A percentile compares a stretch with the other conserved stretches of the same genome.
phyloP scores from a whole-genome alignment of 139 green algal genomes.

The Pleodorina starrii region DNA sequence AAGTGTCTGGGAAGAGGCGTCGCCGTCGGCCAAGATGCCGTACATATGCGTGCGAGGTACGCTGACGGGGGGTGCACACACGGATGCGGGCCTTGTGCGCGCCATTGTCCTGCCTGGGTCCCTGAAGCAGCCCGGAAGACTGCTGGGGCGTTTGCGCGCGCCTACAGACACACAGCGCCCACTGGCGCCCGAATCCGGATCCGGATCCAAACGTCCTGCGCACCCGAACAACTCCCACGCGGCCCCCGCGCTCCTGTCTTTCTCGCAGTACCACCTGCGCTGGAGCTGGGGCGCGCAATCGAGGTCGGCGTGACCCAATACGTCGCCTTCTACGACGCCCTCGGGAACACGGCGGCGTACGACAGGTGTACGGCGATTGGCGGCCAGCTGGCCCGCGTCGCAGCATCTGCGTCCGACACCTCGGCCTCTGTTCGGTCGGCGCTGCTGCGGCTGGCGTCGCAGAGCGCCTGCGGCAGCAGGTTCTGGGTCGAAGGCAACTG shows the following conservation, averaged over 20 bases:
- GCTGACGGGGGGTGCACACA: too few relatives aligned
- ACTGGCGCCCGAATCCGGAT: too few relatives aligned
- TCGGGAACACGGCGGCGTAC: neutral
- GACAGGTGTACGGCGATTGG: conserved; percentile 12
- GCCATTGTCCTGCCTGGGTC: too few relatives aligned
- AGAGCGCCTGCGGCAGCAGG: neutral
- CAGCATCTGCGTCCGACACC: too few relatives aligned
- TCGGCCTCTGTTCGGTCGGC: neutral
- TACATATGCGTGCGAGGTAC: conserved; percentile 15
- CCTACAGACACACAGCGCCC: too few relatives aligned
- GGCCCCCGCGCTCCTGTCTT: too few relatives aligned
- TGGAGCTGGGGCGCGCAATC: neutral
- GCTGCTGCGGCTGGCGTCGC: neutral
- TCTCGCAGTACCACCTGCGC: neutral
- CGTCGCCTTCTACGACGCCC: neutral
- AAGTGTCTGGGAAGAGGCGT: neutral
- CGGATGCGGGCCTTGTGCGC: too few relatives aligned
- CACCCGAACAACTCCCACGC: too few relatives aligned
- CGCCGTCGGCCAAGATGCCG: neutral
- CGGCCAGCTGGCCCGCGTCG: neutral
- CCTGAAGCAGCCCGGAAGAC: too few relatives aligned
- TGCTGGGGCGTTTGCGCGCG: too few relatives aligned
- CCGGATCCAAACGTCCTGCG: too few relatives aligned
- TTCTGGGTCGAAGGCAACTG: conserved; percentile 13
- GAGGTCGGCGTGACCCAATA: neutral